phyloP scores from a whole-genome alignment of 176 grass and related monocot species.

The Ensete glaucum region DNA sequence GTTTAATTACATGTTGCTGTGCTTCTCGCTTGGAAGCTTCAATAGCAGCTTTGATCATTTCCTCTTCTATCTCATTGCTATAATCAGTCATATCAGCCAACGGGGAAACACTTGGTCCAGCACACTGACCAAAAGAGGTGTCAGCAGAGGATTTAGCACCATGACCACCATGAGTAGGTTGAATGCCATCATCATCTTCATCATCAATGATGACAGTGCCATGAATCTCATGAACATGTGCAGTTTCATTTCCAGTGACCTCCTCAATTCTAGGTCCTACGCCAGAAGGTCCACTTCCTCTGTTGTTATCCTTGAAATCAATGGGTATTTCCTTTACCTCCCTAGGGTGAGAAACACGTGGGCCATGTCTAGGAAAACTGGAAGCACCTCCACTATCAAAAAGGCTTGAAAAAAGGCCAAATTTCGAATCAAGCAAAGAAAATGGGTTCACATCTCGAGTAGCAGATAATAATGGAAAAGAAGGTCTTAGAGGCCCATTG shows the following conservation, averaged over 20 bases:
- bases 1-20: slow-evolving; percentile 23
- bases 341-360: slow-evolving; percentile 67
- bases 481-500: slow-evolving; percentile 20
- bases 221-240: slow-evolving; percentile 46
- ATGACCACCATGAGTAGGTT: slow-evolving; percentile 28
- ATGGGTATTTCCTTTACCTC: slow-evolving; percentile 66
- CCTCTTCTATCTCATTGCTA: slow-evolving; percentile 92
- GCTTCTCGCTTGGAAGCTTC: slow-evolving; percentile 84
- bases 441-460: slow-evolving; percentile 34
- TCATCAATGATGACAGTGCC: slow-evolving; percentile 64
- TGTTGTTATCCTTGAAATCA: slow-evolving; percentile 58
- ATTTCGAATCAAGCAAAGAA: slow-evolving; percentile 34
- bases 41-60: slow-evolving; percentile 91
- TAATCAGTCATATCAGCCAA: slow-evolving; percentile 35
- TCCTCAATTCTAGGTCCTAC: slow-evolving; percentile 69
- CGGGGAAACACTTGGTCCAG: slow-evolving; percentile 51
- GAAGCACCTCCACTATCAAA: slow-evolving; percentile 17
- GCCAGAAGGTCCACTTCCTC: slow-evolving; percentile 30
- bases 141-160: slow-evolving; percentile 29
- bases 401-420: slow-evolving; percentile 7
- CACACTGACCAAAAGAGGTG: slow-evolving; percentile 17
- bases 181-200: slow-evolving; percentile 39
- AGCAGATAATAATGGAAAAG: slow-evolving; percentile 22
- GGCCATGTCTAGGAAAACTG: slow-evolving; percentile 28
- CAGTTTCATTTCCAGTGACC: slow-evolving; percentile 54